Evolutionary conservation across 1,284 basidiomycete genomes (phyloP).

Genomic region (Sanghuangporus baumii): DNA sequence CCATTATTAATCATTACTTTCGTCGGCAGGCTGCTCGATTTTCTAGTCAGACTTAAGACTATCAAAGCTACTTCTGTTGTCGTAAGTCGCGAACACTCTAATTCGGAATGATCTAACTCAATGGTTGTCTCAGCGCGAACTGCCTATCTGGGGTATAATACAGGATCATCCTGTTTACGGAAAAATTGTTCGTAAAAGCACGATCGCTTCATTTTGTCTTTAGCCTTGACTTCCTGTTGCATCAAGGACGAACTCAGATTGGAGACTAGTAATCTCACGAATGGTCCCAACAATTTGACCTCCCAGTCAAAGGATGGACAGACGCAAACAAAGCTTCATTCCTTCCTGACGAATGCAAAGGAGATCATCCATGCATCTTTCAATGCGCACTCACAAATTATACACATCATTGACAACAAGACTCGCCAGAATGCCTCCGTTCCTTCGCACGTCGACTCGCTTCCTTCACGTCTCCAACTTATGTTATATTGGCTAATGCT

Average conservation of each 20-base stretch:
- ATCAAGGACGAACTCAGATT: constrained; percentile 4
- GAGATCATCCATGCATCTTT: background rate
- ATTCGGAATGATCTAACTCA: background rate
- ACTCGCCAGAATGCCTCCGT: constrained; percentile 52
- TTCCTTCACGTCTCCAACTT: constrained; percentile 68
- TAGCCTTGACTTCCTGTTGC: background rate
- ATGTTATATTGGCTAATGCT: constrained; percentile 82
- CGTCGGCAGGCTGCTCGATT: constrained; percentile 49
- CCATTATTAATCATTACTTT: background rate
- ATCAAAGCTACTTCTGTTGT: constrained; percentile 42
- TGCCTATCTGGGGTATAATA: constrained; percentile 67
- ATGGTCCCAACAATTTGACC: background rate
- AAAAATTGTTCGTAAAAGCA: constrained; percentile 48
- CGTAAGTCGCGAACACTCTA: constrained; percentile 27
- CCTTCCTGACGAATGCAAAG: background rate
- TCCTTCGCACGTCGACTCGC: constrained; percentile 58
- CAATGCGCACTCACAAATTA: constrained; percentile 1
- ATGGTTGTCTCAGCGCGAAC: constrained; percentile 47
- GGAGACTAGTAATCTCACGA: background rate
- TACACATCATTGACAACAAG: constrained; percentile 73
- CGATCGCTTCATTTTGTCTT: background rate
- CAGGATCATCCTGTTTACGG: constrained; percentile 54
- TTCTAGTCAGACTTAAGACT: constrained; percentile 50
- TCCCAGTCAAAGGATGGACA: background rate
- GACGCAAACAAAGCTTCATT: background rate